phyloP scores from a whole-genome alignment of 768 basidiomycete species.

The Pleurotus salmoneostramineus region DNA sequence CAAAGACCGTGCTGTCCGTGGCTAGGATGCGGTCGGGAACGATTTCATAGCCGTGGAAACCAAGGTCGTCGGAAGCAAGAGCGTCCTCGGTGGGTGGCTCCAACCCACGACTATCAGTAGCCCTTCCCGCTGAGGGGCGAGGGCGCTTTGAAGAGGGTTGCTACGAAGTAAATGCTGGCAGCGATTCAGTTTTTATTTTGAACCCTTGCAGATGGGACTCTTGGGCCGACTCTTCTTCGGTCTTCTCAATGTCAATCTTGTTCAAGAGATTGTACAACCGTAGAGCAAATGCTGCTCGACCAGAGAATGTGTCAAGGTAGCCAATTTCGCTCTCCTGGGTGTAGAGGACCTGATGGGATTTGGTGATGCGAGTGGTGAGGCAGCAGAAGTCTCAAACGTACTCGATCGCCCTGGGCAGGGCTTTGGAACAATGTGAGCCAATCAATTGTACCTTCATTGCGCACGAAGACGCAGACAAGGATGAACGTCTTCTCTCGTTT shows the following conservation, averaged over 20 bases:
- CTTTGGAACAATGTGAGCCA: conserved; percentile 1
- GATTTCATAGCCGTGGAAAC: too few relatives aligned
- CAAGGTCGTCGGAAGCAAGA: too few relatives aligned
- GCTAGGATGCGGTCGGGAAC: too few relatives aligned
- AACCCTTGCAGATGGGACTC: neutral
- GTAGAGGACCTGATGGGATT: neutral
- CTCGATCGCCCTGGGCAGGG: neutral
- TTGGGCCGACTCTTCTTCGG: neutral
- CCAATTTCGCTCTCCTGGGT: neutral
- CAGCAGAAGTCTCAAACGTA: neutral
- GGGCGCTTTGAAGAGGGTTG: too few relatives aligned
- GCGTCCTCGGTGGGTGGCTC: too few relatives aligned
- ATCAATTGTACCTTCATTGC: neutral
- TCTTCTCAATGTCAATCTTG: neutral
- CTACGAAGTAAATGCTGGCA: too few relatives aligned
- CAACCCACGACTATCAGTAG: too few relatives aligned
- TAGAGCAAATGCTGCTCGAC: neutral
- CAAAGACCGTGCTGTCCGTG: neutral
- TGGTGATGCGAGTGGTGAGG: neutral
- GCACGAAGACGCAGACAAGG: neutral
- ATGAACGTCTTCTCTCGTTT: conserved; percentile 1
- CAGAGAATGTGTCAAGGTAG: neutral
- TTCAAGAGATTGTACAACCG: neutral
- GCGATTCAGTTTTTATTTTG: too few relatives aligned
- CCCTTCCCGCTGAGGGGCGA: too few relatives aligned